phyloP scores from a whole-genome alignment of 2,329 filamentous ascomycete genomes.

The Chaetomium sp. region DNA sequence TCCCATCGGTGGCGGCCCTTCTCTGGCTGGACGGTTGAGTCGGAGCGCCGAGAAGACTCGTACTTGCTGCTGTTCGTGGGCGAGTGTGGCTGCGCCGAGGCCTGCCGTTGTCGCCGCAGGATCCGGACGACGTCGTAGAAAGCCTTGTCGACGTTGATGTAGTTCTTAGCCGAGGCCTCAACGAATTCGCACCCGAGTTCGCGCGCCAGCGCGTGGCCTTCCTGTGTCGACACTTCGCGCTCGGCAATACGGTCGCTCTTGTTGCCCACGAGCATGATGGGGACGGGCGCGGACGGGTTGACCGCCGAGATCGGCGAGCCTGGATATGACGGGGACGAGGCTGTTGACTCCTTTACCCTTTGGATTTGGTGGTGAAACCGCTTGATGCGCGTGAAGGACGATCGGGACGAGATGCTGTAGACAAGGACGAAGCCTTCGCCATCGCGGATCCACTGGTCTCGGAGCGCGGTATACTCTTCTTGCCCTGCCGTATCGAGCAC shows the following conservation, averaged over 20 bases:
- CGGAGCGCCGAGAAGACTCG: slow-evolving; percentile 20
- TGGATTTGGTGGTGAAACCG: slow-evolving; percentile 96
- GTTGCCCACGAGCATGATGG: slow-evolving; percentile 97
- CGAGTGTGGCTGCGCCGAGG: slow-evolving; percentile 18
- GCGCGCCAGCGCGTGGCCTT: slow-evolving; percentile 84
- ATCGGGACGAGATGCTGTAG: slow-evolving; percentile 96
- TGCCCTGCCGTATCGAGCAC: slow-evolving; percentile 96
- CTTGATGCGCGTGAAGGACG: slow-evolving; percentile 90
- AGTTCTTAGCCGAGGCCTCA: slow-evolving; percentile 94
- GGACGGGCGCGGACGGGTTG: slow-evolving; percentile 62
- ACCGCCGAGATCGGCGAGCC: slow-evolving; percentile 62
- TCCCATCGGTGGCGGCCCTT: slow-evolving; percentile 27
- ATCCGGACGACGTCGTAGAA: slow-evolving; percentile 97
- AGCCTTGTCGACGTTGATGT: slow-evolving; percentile 96
- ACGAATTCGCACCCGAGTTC: slow-evolving; percentile 95
- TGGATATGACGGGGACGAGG: slow-evolving; percentile 68
- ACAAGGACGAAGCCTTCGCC: slow-evolving; percentile 96
- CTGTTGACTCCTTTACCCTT: slow-evolving; percentile 86
- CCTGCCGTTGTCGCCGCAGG: slow-evolving; percentile 55
- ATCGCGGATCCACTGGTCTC: slow-evolving; percentile 97
- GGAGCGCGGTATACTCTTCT: slow-evolving; percentile 93
- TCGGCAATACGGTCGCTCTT: slow-evolving; percentile 97
- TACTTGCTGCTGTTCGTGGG: slow-evolving; percentile 21
- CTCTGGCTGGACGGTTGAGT: slow-evolving; percentile 22
- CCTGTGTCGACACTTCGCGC: slow-evolving; percentile 92